Percentiles rank a stretch among this genome's conserved stretches.
Conservation (phyloP, 2,329 filamentous ascomycete genomes). For the Claviceps pusilla region DNA sequence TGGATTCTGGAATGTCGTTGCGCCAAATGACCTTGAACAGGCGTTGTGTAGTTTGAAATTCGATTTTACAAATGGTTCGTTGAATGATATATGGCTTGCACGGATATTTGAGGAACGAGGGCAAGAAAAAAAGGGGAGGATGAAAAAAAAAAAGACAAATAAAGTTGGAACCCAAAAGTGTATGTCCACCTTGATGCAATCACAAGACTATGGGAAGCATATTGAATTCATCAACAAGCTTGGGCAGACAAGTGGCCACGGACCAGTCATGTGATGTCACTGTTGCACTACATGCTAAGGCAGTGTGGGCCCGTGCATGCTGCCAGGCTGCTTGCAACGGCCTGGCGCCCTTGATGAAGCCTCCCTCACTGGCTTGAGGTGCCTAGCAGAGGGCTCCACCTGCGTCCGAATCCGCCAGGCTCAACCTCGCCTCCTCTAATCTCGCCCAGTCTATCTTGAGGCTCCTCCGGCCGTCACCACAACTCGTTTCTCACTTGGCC, state of each 20-base stretch:
- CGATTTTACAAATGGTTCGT: not conserved
- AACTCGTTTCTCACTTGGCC: slow-evolving; percentile 5
- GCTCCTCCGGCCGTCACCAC: slow-evolving; percentile 6
- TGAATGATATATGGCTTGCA: too few species aligned
- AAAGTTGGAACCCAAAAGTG: too few species aligned
- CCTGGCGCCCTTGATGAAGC: not conserved
- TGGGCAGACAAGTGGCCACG: not conserved
- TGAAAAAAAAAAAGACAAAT: too few species aligned
- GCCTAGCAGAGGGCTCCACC: slow-evolving; percentile 16
- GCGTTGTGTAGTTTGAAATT: not conserved
- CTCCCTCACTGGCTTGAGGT: slow-evolving; percentile 9
- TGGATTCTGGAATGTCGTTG: not conserved
- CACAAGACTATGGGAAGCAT: not conserved
- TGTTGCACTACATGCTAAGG: not conserved
- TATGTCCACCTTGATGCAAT: not conserved
- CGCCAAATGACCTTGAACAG: not conserved
- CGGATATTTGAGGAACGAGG: not conserved
- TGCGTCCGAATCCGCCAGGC: slow-evolving; percentile 13
- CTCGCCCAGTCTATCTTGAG: slow-evolving; percentile 14
- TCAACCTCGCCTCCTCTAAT: slow-evolving; percentile 23
- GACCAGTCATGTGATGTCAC: slow-evolving; percentile 27
- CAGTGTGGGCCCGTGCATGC: too few species aligned
- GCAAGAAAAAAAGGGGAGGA: not conserved
- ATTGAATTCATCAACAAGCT: too few species aligned
- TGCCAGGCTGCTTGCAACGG: not conserved